Conservation (phyloP, 768 basidiomycete species). For the Hygrocybe coccinea region DNA sequence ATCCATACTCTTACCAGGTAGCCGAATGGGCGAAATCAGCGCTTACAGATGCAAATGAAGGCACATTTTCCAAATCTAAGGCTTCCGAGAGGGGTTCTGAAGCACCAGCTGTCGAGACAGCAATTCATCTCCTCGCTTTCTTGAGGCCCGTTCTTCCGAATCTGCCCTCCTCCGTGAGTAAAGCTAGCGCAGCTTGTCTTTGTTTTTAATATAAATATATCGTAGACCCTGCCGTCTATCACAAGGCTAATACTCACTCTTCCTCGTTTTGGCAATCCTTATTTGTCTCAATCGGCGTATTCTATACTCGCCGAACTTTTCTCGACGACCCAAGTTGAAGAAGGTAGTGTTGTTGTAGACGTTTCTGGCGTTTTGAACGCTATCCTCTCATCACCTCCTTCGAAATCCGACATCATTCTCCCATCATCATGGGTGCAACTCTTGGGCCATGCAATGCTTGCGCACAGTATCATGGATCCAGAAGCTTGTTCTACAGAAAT, state of each 20-base stretch:
- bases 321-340: slow-evolving; percentile 46
- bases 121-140: slow-evolving; percentile 72
- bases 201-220: slow-evolving; percentile 1
- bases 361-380: slow-evolving; percentile 60
- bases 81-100: slow-evolving; percentile 47
- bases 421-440: slow-evolving; percentile 76
- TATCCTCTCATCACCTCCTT: slow-evolving; percentile 63
- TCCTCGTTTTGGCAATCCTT: slow-evolving; percentile 83
- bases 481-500: slow-evolving; percentile 52
- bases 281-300: slow-evolving; percentile 84
- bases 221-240: slow-evolving; percentile 68
- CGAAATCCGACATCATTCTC: slow-evolving; percentile 61
- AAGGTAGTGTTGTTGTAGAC: slow-evolving; percentile 46
- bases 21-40: slow-evolving; percentile 72
- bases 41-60: slow-evolving; percentile 60
- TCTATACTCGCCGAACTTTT: slow-evolving; percentile 82
- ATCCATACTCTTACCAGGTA: slow-evolving; percentile 82
- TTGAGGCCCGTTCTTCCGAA: slow-evolving; percentile 55
- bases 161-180: slow-evolving; percentile 67
- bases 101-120: slow-evolving; percentile 61
- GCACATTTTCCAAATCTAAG: slow-evolving; percentile 58
- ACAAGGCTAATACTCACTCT: slow-evolving; percentile 70
- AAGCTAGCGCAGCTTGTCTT: slow-evolving; percentile 12
- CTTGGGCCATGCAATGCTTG: slow-evolving; percentile 66
- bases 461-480: slow-evolving; percentile 50